Conservation (phyloP, 2,329 filamentous ascomycete species). For the Microsporum canis region DNA sequence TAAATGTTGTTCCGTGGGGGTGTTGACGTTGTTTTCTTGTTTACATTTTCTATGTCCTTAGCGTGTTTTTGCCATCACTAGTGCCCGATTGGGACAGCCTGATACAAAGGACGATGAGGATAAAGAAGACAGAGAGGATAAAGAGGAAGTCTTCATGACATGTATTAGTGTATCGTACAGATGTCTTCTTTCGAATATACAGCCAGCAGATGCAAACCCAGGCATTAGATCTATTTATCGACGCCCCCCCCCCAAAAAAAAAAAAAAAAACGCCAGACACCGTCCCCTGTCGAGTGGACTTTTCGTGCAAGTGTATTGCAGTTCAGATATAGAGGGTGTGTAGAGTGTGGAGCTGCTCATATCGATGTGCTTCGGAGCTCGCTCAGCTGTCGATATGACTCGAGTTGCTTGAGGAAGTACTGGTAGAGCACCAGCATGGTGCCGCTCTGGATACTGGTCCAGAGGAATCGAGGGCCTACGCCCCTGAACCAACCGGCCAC, state of each 20-base stretch:
- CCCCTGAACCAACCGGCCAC: conserved; percentile 85
- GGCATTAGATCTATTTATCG: conserved; percentile 1
- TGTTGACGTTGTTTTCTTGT: conserved; percentile 18
- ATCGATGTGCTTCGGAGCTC: conserved; percentile 15
- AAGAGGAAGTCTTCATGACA: background rate
- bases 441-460: conserved; percentile 94
- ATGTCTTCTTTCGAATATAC: background rate
- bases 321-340: background rate
- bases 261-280: conserved; percentile 6
- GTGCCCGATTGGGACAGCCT: conserved; percentile 5
- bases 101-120: background rate
- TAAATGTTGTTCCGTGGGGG: background rate
- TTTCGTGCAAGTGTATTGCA: background rate
- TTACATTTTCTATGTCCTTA: conserved; percentile 21
- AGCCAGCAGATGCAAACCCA: background rate
- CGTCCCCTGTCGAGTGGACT: background rate
- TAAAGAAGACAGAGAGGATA: background rate
- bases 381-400: conserved; percentile 36
- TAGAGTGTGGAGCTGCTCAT: background rate
- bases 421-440: conserved; percentile 97
- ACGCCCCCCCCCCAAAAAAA: conserved; percentile 4
- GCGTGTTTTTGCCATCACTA: conserved; percentile 14
- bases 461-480: conserved; percentile 82
- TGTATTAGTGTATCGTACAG: background rate
- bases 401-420: conserved; percentile 66